Evolutionary conservation across 495 filamentous ascomycete genomes (phyloP).

Genomic region (Podospora appendiculata): DNA sequence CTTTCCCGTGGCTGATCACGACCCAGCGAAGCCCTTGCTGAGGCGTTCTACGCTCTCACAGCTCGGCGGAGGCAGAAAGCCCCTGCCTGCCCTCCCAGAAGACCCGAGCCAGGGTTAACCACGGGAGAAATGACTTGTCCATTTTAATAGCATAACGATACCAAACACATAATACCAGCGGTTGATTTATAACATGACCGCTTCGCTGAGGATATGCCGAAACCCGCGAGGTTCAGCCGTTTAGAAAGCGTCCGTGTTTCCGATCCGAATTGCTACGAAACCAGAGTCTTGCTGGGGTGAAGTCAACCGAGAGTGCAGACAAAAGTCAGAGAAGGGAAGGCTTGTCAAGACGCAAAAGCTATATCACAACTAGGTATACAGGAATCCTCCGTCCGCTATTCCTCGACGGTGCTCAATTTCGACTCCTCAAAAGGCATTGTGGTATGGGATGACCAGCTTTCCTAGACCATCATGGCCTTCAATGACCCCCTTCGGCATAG

Average conservation of each 20-base stretch:
- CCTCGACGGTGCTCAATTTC: constrained; percentile 2
- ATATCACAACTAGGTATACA: constrained; percentile 6
- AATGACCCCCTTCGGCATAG: constrained; percentile 20
- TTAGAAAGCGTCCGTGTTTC: no score
- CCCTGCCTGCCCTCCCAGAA: constrained; percentile 44
- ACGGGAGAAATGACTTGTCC: neutral
- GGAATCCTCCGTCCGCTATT: constrained; percentile 2
- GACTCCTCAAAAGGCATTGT: constrained; percentile 16
- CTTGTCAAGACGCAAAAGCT: constrained; percentile 8
- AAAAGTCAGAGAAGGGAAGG: constrained; percentile 1
- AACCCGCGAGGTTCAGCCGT: no score
- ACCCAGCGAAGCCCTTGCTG: neutral
- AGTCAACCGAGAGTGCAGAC: neutral
- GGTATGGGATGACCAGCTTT: constrained; percentile 23
- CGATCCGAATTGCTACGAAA: no score
- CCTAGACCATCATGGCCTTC: constrained; percentile 23
- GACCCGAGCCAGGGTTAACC: constrained; percentile 20
- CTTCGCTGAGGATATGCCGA: no score
- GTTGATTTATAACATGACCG: no score
- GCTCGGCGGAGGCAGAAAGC: constrained; percentile 29
- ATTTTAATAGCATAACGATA: neutral
- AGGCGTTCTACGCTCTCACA: constrained; percentile 7
- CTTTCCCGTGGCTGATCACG: no score
- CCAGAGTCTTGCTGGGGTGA: no score
- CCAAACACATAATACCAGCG: no score